Evolutionary conservation across 768 basidiomycete genomes (phyloP), one percentile per base, ranked within the genome.

Genomic region (Piloderma croceum): DNA sequence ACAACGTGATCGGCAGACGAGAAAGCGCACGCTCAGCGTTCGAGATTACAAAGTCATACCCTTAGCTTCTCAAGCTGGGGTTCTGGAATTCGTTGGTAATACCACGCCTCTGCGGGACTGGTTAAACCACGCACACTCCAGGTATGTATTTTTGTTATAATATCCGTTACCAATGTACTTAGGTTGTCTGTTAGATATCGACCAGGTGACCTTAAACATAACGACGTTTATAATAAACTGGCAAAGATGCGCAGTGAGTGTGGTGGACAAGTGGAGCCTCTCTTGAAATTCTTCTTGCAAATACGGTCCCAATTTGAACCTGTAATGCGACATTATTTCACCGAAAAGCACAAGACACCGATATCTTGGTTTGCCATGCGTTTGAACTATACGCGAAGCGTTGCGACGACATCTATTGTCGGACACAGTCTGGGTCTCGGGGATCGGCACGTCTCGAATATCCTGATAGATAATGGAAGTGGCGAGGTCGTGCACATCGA

Each of bases 401-500:
- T 92, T 12, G 96, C 96, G 4, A 88, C 88, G 1, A 91, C 81
- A 2, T 92, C 90, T 7, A 96, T 98, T 42, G 89, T 96, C 13
- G 96, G 94, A 1, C 86, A 94, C 52, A 69, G 96, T 31, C 65
- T 98, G 15, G 94, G 94, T 6, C 70, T 99, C 1, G 94, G 94
- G 0, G 94, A 99, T 58, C 77, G 94, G 10, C 94, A 99, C 57
- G 73, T 75, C 5, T 83, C 85, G 31, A 99, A 99, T 61, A 94
- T 99, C 51, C 69, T 99, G 33, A 67, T 98, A 33, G 92, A 98
- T 59, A 76, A 77, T 35, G 59, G 59, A 20, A 81, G 77, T 7
- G 94, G 94, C 12, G 90, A 98, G 54, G 71, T 93, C 33, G 81
- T 98, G 6, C 92, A 96, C 58, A 99, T 99, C 39, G 94, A 99